Evolutionary conservation across 257 asterid species (phyloP).

Genomic region (Orobanche coerulescens): DNA sequence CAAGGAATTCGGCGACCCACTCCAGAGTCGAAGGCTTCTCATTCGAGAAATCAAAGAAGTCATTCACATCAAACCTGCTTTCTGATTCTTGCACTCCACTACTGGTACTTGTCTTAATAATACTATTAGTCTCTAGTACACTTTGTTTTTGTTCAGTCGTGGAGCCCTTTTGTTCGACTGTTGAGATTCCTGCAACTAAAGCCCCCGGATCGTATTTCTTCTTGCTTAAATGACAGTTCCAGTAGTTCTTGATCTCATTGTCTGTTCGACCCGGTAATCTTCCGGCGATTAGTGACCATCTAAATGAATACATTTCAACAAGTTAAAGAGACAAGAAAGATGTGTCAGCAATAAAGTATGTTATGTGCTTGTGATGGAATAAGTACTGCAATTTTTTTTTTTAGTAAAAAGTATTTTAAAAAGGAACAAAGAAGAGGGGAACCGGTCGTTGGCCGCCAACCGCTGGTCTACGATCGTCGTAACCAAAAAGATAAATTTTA

Average conservation of each 20-base stretch:
- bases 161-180: slow-evolving; percentile 11
- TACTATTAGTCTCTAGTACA: neutral
- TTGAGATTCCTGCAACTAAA: slow-evolving; percentile 17
- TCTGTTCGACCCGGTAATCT: slow-evolving; percentile 31
- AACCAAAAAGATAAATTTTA: too few relatives aligned
- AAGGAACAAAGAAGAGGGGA: too few relatives aligned
- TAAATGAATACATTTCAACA: too few relatives aligned
- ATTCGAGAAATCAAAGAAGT: slow-evolving; percentile 42
- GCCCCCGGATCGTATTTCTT: slow-evolving; percentile 12
- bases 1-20: slow-evolving; percentile 34
- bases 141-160: slow-evolving; percentile 18
- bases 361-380: too few relatives aligned
- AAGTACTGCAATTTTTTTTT: too few relatives aligned
- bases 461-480: too few relatives aligned
- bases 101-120: neutral
- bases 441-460: too few relatives aligned
- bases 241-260: slow-evolving; percentile 29
- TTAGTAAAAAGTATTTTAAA: too few relatives aligned
- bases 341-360: too few relatives aligned
- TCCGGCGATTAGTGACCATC: slow-evolving; percentile 31
- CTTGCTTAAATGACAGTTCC: slow-evolving; percentile 27
- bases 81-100: slow-evolving; percentile 12
- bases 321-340: too few relatives aligned
- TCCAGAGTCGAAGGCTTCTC: slow-evolving; percentile 39
- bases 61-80: slow-evolving; percentile 25